Evolutionary conservation across 208 protist genomes (phyloP), one percentile per base, ranked within the genome.

Genomic region (Trypanosoma platydactyli): DNA sequence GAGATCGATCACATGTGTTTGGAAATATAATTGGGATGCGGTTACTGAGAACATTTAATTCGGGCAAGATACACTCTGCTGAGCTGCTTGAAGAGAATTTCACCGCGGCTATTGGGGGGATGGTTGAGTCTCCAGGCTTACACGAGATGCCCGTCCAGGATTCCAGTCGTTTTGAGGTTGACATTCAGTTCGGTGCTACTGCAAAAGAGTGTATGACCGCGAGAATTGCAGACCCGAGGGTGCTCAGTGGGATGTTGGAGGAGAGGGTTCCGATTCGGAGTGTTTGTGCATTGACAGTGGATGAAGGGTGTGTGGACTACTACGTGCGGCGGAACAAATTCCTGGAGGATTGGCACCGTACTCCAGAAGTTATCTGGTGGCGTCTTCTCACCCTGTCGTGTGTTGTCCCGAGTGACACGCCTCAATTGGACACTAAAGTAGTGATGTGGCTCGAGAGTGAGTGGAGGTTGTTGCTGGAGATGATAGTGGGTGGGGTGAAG

Each of bases 401-500:
- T 24, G 57, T 80, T 22, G 58, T 76, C n/a, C 13, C 18, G 6
- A 13, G 29, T 4, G 51, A 72, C 15, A 16, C 24, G 18, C 45
- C 54, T 33, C 29, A 62, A 27, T 68, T 74, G 24, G 33, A 40
- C 35, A 27, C 12, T 35, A 24, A 2, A 1, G 42, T n/a, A 33
- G 45, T 84, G 56, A 54, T 57, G 56, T 91, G 85, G 85, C 71
- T 86, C 42, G 51, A 62, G 16, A 69, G 25, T 22, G 82, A 92
- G 60, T 92, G 86, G 86, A 46, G 51, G 5, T 52, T 60, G 16
- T 57, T 80, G 3, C 50, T 78, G 27, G 51, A 67, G 9, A 68
- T 77, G 40, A 24, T 84, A 15, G 18, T 25, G 29, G 57, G 54
- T 22, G 50, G 59, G 3, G 15, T 80, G 38, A 59, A 45, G 51